phyloP scores from a whole-genome alignment of 164 flowering plant genomes.

The Stephania japonica region DNA sequence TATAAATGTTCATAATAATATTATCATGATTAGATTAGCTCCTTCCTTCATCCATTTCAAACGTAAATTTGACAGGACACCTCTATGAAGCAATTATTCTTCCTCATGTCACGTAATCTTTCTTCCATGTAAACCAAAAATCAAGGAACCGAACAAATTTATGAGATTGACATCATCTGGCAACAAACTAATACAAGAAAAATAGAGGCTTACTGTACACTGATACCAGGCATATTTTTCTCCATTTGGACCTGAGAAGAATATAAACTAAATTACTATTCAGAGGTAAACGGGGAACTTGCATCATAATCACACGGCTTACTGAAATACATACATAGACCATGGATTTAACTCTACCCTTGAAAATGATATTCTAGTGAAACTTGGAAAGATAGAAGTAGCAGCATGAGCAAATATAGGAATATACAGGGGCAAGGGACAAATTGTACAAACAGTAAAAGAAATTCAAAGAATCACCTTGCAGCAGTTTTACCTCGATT shows the following conservation, averaged over 20 bases:
- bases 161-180: background rate
- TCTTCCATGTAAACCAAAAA: background rate
- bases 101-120: background rate
- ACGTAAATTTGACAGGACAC: background rate
- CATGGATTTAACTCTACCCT: background rate
- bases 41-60: background rate
- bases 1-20: too few relatives aligned
- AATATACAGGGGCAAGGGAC: background rate
- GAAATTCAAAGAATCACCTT: background rate
- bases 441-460: constrained; percentile 7
- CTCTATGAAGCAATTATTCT: background rate
- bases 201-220: constrained; percentile 69
- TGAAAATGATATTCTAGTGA: background rate
- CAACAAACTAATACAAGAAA: background rate
- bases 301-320: background rate
- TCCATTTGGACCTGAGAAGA: constrained; percentile 78
- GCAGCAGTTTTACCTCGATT: constrained; percentile 46
- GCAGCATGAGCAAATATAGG: background rate
- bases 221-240: constrained; percentile 99
- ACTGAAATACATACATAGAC: background rate
- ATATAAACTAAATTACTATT: background rate
- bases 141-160: background rate
- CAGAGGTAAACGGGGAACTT: background rate
- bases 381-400: background rate
- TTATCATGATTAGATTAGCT: background rate